Base-by-base conservation (phyloP, 2,329 filamentous ascomycete species). In the Xylariales sp. region DNA sequence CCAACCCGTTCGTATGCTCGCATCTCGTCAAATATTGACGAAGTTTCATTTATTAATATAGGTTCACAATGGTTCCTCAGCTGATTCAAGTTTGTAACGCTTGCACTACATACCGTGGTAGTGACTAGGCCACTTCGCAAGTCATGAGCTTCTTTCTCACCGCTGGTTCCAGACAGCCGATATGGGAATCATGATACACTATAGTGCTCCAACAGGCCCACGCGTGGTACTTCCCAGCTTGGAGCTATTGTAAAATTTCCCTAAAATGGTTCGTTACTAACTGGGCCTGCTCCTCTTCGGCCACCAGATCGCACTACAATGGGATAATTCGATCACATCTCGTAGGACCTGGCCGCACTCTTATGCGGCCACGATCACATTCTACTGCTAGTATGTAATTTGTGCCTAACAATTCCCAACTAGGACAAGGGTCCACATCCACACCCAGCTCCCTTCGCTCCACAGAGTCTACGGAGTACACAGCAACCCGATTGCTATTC, bases 291-390 rank as follows among this genome's bases (percentile, higher is more conserved):
- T 59, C 52, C 52, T 49, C 48, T 66, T 65, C 65, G 66, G 54
- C 67, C 68, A 68, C 69, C 70, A 72, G 70, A 75, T 77, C 69
- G 70, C 68, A 71, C 71, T 73, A 69, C 69, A 74, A 73, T 63
- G 66, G 69, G 67, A 74, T 74, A 71, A 70, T 73, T 69, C 71
- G 72, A 75, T 73, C 64, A 69, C 71, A 71, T 70, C 67, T 74
- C 69, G 72, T 73, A 73, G 74, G 68, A 62, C 69, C 58, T 73
- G 75, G 75, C 71, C 75, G 73, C 72, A 72, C 49, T 74, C 68
- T 75, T 74, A 75, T 73, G 73, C 75, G 75, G 72, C 75, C 75
- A 70, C 71, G 70, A 74, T 76, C 75, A 75, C 74, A 73, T 66
- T 72, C 65, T 71, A 45, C 54, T 28, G 8, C 32, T 34, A 34